phyloP scores from a whole-genome alignment of 805 yeast species.

The Saccharomycopsis capsularis region DNA sequence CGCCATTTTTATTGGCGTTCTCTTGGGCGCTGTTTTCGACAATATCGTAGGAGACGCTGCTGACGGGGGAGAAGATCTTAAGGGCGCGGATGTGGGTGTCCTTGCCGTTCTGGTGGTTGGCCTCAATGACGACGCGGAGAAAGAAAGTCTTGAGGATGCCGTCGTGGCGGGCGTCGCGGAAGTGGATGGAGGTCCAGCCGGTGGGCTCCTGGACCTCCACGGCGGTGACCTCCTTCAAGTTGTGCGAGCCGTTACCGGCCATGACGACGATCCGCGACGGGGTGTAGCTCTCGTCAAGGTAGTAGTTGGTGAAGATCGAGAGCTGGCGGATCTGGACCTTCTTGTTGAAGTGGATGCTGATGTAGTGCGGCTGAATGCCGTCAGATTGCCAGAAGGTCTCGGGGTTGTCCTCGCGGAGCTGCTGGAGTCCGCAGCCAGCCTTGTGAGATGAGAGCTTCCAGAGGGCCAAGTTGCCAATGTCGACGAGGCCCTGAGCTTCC shows the following conservation, averaged over 20 bases:
- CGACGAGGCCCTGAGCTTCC: conserved; percentile 55
- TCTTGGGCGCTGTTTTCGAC: background rate
- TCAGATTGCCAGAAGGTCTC: conserved; percentile 90
- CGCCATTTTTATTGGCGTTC: background rate
- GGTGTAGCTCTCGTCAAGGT: conserved; percentile 85
- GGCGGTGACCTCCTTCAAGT: conserved; percentile 57
- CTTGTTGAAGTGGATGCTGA: conserved; percentile 75
- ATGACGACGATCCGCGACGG: conserved; percentile 60
- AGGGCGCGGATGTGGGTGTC: conserved; percentile 85
- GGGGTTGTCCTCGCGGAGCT: conserved; percentile 67
- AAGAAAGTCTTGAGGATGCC: conserved; percentile 60
- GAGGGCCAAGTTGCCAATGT: conserved; percentile 71
- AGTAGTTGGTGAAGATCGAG: conserved; percentile 63
- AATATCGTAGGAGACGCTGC: background rate
- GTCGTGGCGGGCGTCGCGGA: conserved; percentile 47
- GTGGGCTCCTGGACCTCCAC: conserved; percentile 55
- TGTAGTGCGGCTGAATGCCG: conserved; percentile 79
- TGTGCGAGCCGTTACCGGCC: conserved; percentile 79
- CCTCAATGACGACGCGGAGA: conserved; percentile 51
- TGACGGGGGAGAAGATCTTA: conserved; percentile 34
- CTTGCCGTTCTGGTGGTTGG: conserved; percentile 93
- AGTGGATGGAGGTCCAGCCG: conserved; percentile 70
- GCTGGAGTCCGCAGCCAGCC: conserved; percentile 62
- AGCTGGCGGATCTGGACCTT: conserved; percentile 62
- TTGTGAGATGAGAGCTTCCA: conserved; percentile 81